phyloP scores from a whole-genome alignment of 768 basidiomycete genomes.

The Mycena vitilis region DNA sequence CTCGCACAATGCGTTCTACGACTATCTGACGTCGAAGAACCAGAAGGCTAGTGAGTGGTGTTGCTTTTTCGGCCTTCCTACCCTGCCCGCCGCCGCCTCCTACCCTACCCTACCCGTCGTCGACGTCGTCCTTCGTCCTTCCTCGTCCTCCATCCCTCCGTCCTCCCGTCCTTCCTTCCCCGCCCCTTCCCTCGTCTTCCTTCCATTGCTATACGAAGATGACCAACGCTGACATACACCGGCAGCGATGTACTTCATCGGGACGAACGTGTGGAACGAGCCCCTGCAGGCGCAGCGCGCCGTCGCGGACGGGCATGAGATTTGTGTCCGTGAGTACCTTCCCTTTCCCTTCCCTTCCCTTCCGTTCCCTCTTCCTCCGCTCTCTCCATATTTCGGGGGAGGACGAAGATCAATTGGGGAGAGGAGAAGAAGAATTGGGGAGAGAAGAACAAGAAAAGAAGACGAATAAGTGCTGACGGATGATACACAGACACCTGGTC shows the following conservation, averaged over 20 bases:
- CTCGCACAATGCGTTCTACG: constrained; percentile 71
- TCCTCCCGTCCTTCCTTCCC: not conserved
- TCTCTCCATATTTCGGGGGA: too few relatives aligned
- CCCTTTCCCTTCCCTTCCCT: too few relatives aligned
- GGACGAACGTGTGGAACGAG: constrained; percentile 67
- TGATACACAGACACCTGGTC: constrained; percentile 60
- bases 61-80: too few relatives aligned
- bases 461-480: too few relatives aligned
- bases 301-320: constrained; percentile 65
- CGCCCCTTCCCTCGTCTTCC: not conserved
- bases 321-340: constrained; percentile 69
- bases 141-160: not conserved
- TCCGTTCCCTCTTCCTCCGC: too few relatives aligned
- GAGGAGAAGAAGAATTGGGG: too few relatives aligned
- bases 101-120: too few relatives aligned
- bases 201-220: not conserved
- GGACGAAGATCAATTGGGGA: too few relatives aligned
- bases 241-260: constrained; percentile 71
- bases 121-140: too few relatives aligned
- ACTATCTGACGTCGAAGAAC: constrained; percentile 60
- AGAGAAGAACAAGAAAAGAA: too few relatives aligned
- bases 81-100: too few relatives aligned
- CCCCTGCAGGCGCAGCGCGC: constrained; percentile 67
- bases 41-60: constrained; percentile 72
- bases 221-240: too few relatives aligned